These are phyloP conservation scores for Penicillium hordei DNA, from an alignment of 2,329 filamentous ascomycete genomes.

Conservation along the genomic window DNA sequence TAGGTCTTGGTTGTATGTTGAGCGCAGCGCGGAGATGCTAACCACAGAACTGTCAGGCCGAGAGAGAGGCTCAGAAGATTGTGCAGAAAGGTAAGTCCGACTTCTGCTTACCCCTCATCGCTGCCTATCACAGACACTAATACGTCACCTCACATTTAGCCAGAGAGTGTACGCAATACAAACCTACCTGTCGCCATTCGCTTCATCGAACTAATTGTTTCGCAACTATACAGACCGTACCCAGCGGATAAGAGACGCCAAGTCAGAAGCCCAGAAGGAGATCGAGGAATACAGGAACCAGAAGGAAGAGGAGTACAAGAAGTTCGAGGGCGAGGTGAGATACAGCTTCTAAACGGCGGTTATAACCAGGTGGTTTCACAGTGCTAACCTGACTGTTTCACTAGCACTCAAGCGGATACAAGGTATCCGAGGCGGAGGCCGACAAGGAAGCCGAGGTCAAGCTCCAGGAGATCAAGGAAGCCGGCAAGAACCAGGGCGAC, in stretches of 20 bases:
- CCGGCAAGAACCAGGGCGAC: slow-evolving; percentile 75
- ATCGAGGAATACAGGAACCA: slow-evolving; percentile 86
- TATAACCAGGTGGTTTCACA: neutral
- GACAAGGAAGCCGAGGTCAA: slow-evolving; percentile 77
- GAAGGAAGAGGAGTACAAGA: slow-evolving; percentile 94
- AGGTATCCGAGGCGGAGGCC: slow-evolving; percentile 75
- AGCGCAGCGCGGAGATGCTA: slow-evolving; percentile 4
- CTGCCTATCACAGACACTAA: slow-evolving; percentile 19
- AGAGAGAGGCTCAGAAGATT: slow-evolving; percentile 98
- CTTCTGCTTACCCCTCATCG: neutral
- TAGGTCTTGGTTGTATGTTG: slow-evolving; percentile 52
- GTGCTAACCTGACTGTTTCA: neutral
- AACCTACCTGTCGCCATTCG: slow-evolving; percentile 10
- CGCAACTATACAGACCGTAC: slow-evolving; percentile 67
- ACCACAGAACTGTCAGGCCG: slow-evolving; percentile 61
- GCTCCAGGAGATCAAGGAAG: slow-evolving; percentile 76
- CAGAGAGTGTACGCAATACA: slow-evolving; percentile 70
- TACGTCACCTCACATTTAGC: slow-evolving; percentile 53
- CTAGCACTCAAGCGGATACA: slow-evolving; percentile 90
- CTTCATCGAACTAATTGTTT: slow-evolving; percentile 12
- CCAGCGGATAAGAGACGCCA: slow-evolving; percentile 94
- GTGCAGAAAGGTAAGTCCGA: slow-evolving; percentile 79
- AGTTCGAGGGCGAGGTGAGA: slow-evolving; percentile 77
- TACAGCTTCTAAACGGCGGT: neutral
- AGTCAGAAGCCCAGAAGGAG: slow-evolving; percentile 95